Conservation (phyloP, 306 rosid species). For the Comarum palustre region DNA sequence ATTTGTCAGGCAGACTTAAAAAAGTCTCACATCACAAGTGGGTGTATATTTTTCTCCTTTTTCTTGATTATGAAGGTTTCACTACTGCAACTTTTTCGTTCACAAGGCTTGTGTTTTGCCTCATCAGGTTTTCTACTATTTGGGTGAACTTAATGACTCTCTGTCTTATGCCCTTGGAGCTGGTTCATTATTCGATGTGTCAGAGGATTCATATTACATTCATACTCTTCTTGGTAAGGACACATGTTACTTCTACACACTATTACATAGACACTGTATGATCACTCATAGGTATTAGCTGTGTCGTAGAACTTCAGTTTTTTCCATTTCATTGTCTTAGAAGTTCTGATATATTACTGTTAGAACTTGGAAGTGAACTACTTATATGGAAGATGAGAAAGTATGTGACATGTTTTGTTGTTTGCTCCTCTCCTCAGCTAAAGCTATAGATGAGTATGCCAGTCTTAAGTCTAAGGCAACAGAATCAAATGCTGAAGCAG, state of each 20-base stretch:
- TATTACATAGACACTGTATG: neutral
- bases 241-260: neutral
- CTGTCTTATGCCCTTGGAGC: conserved; percentile 97
- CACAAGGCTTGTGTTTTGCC: neutral
- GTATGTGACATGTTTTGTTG: conserved; percentile 13
- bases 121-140: conserved; percentile 83
- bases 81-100: neutral
- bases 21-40: neutral
- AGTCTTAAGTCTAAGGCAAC: conserved; percentile 76
- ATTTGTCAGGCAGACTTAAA: neutral
- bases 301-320: neutral
- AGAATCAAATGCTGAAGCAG: conserved; percentile 58
- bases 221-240: conserved; percentile 90
- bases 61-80: neutral
- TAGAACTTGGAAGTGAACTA: neutral
- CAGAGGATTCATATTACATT: conserved; percentile 90
- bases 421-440: conserved; percentile 63
- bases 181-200: conserved; percentile 80
- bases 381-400: neutral
- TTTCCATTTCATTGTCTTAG: neutral
- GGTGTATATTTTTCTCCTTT: neutral
- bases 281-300: conserved; percentile 1
- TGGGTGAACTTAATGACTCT: conserved; percentile 93
- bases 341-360: neutral
- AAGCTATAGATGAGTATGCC: conserved; percentile 95